A percentile compares a stretch with the other conserved stretches of the same genome.
These are phyloP conservation scores for Apophysomyces trapeziformis DNA, from an alignment of 371 early-diverging fungal species.

Conservation along the genomic window DNA sequence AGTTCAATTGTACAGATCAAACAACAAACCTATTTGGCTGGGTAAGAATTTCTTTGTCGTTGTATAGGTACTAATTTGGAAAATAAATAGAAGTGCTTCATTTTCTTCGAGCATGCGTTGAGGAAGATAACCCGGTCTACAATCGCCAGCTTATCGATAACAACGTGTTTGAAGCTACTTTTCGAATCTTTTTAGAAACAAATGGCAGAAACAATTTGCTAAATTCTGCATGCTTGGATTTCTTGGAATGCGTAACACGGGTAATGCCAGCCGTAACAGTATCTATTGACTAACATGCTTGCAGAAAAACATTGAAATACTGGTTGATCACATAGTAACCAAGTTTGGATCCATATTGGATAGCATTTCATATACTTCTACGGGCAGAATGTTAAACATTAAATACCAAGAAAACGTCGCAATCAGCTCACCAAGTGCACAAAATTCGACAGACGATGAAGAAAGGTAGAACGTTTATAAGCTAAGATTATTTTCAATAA, in stretches of 20 bases:
- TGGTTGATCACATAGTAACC: conserved; percentile 72
- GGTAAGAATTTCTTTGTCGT: conserved; percentile 43
- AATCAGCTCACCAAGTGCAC: too few relatives aligned
- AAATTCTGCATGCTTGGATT: conserved; percentile 87
- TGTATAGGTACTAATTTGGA: background rate
- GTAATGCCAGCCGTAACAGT: conserved; percentile 41
- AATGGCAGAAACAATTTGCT: conserved; percentile 76
- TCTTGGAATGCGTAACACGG: conserved; percentile 79
- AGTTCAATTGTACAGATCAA: conserved; percentile 66
- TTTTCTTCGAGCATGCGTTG: conserved; percentile 77
- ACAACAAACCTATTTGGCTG: conserved; percentile 69
- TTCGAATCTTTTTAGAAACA: conserved; percentile 67
- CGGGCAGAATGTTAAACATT: conserved; percentile 57
- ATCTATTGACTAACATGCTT: background rate
- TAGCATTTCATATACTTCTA: conserved; percentile 63
- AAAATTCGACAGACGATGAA: too few relatives aligned
- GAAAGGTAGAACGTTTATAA: too few relatives aligned
- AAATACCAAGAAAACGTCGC: conserved; percentile 61
- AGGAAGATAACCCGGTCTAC: conserved; percentile 80
- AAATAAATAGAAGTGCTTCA: conserved; percentile 69
- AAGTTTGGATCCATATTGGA: conserved; percentile 64
- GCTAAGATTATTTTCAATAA: too few relatives aligned
- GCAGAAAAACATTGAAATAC: conserved; percentile 67
- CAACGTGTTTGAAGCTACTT: conserved; percentile 72
- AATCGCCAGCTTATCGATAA: conserved; percentile 66